phyloP scores from a whole-genome alignment of 192 early-diverging fungal species.

The Funneliformis geosporum region DNA sequence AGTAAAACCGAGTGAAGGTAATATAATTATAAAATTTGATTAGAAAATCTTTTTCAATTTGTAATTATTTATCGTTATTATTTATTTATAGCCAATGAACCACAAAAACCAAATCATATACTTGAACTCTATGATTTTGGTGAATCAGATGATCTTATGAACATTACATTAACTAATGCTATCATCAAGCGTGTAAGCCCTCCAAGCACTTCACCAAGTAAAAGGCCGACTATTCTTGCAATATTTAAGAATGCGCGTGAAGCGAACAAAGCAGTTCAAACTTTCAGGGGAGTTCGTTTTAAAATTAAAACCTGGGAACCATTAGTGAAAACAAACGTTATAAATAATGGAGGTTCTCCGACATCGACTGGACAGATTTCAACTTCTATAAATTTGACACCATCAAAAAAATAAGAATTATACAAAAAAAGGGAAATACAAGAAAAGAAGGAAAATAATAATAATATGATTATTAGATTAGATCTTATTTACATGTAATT shows the following conservation, averaged over 20 bases:
- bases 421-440: too few relatives aligned
- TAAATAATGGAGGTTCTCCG: neutral
- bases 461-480: too few relatives aligned
- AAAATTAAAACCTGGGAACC: slow-evolving; percentile 31
- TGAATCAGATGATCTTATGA: slow-evolving; percentile 10
- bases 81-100: slow-evolving; percentile 21
- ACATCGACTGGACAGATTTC: neutral
- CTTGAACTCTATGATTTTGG: slow-evolving; percentile 23
- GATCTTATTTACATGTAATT: too few relatives aligned
- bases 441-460: too few relatives aligned
- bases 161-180: slow-evolving; percentile 16
- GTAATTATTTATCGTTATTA: neutral
- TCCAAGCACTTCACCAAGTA: neutral
- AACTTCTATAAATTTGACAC: neutral
- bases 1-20: slow-evolving; percentile 30
- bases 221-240: slow-evolving; percentile 21
- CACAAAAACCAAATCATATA: slow-evolving; percentile 27
- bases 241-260: slow-evolving; percentile 25
- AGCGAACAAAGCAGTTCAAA: slow-evolving; percentile 13
- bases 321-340: neutral
- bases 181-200: slow-evolving; percentile 18
- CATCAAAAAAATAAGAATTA: too few relatives aligned
- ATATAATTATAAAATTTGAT: neutral
- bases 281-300: neutral
- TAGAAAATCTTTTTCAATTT: neutral